These are phyloP conservation scores for Pseudogymnoascus sp. DNA, from an alignment of 2,329 filamentous ascomycete genomes.

Conservation along the genomic window DNA sequence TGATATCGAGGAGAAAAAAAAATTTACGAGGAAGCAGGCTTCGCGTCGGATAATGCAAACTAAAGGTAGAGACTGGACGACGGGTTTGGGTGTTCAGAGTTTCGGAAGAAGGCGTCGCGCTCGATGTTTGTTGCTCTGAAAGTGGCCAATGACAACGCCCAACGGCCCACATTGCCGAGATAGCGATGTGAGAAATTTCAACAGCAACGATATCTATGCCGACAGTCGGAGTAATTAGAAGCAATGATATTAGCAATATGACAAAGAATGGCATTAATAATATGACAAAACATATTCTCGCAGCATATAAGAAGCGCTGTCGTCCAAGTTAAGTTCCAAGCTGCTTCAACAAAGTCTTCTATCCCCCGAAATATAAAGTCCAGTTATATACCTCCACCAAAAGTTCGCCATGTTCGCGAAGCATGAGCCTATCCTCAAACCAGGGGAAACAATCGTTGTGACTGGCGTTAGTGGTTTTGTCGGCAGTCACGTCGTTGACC, in stretches of 20 bases:
- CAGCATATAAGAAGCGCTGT: not conserved
- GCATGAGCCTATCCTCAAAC: not conserved
- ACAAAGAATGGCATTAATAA: not conserved
- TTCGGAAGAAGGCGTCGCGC: not conserved
- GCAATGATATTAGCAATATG: not conserved
- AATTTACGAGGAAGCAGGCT: too few species aligned
- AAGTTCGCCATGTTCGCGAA: not conserved
- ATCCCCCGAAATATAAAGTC: not conserved
- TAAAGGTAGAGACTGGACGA: too few species aligned
- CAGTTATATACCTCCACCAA: not conserved
- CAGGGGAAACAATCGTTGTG: constrained; percentile 26
- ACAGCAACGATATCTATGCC: not conserved
- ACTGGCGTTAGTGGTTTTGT: constrained; percentile 42
- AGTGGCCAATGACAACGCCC: not conserved
- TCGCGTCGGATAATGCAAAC: too few species aligned
- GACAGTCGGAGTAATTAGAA: not conserved
- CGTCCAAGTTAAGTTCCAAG: not conserved
- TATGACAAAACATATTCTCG: not conserved
- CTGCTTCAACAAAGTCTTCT: not conserved
- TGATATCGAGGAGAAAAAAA: too few species aligned
- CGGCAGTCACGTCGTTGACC: constrained; percentile 34
- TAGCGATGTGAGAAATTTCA: not conserved
- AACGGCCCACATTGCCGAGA: not conserved
- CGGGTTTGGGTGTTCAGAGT: too few species aligned
- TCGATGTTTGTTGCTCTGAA: not conserved